phyloP scores from a whole-genome alignment of 2,329 filamentous ascomycete genomes.

The Alternaria brassicicola region DNA sequence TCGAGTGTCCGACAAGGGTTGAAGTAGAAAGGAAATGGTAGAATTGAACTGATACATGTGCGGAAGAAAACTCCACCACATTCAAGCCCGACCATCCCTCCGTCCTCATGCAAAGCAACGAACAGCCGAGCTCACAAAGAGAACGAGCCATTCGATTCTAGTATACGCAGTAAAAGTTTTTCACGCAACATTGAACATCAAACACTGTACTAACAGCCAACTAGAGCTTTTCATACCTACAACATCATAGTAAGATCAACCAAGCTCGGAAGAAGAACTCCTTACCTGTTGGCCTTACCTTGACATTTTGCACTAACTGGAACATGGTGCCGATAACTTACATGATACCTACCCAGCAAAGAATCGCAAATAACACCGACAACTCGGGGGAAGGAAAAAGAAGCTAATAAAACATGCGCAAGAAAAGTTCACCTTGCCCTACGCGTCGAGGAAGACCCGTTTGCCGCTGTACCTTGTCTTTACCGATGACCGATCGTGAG shows the following conservation, averaged over 20 bases:
- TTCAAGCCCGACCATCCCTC: too few species aligned
- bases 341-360: slow-evolving; percentile 36
- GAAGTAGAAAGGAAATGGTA: too few species aligned
- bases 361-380: slow-evolving; percentile 2
- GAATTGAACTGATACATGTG: too few species aligned
- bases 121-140: too few species aligned
- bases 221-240: too few species aligned
- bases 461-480: not conserved
- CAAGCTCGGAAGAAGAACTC: slow-evolving; percentile 30
- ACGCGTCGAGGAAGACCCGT: slow-evolving; percentile 16
- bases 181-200: too few species aligned
- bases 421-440: slow-evolving; percentile 36
- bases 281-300: slow-evolving; percentile 43
- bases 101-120: too few species aligned
- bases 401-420: slow-evolving; percentile 23
- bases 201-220: too few species aligned
- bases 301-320: slow-evolving; percentile 10
- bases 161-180: too few species aligned
- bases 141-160: too few species aligned
- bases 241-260: slow-evolving; percentile 42
- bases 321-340: slow-evolving; percentile 24
- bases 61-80: too few species aligned
- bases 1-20: too few species aligned
- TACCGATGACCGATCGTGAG: not conserved
- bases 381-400: slow-evolving; percentile 6